Base-by-base conservation (phyloP, 768 basidiomycete genomes). In the Nevesoporus exiguus region DNA sequence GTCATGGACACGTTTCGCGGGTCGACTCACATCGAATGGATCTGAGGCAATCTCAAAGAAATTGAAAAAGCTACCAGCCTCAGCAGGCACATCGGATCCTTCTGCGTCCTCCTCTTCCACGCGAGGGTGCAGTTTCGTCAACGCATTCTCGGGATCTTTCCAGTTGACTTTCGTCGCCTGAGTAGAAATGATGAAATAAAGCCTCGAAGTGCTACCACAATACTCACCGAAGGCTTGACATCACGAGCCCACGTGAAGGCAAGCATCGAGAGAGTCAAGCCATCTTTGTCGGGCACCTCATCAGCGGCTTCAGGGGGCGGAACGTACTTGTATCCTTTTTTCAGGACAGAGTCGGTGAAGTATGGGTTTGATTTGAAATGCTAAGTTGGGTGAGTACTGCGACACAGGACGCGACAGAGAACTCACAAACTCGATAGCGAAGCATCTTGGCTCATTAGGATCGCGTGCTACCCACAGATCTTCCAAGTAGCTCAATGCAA, bases 401-500 rank as follows among this genome's bases (percentile, higher is more conserved):
- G 31, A 30, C 25, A 14, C 43, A 21, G 50, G 49, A 55, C 44
- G 49, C 22, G 41, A 51, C 47, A 52, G 47, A 47, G 30, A 30
- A 83, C 93, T 66, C 71, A 95, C 94, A 73, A 97, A 93, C 77
- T 94, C 87, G 51, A 96, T 71, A 47, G 85, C 88, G 74, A 86
- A 96, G 66, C 85, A 86, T 62, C 94, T 76, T 52, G 85, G 84
- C 69, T 97, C 93, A 40, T 72, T 70, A 39, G 78, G 63, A 66
- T 95, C 85, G 51, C 90, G 83, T 54, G 74, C 78, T 34, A 96
- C 75, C 89, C 93, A 94, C 21, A 97, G 61, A 63, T 96, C 91
- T 66, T 91, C 86, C 54, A 95, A 76, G 69, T 87, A 90, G 69
- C 80, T 85, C 72, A 97, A 71, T 13, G 93, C 93, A 57, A 84